Conservation (phyloP, 768 basidiomycete species). For the Hypholoma sublateritium region DNA sequence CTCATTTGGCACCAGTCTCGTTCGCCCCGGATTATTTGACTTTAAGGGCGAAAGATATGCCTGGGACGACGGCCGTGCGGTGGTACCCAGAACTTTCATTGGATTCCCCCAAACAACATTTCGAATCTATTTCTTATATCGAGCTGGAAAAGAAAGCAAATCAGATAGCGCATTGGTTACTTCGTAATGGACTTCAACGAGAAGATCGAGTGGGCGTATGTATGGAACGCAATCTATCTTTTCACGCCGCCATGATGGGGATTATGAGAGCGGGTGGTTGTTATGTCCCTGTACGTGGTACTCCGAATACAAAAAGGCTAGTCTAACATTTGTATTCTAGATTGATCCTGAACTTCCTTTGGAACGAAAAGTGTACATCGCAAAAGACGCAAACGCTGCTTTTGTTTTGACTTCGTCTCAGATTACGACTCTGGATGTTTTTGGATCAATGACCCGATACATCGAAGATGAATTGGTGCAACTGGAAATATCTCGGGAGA, state of each 20-base stretch:
- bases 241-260: slow-evolving; percentile 42
- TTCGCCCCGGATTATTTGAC: slow-evolving; percentile 31
- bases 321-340: slow-evolving; percentile 22
- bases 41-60: slow-evolving; percentile 21
- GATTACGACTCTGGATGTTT: slow-evolving; percentile 19
- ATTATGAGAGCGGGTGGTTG: slow-evolving; percentile 49
- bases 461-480: slow-evolving; percentile 24
- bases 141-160: slow-evolving; percentile 37
- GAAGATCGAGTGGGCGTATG: slow-evolving; percentile 48
- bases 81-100: slow-evolving; percentile 30
- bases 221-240: slow-evolving; percentile 39
- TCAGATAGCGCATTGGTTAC: slow-evolving; percentile 42
- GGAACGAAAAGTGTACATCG: slow-evolving; percentile 46
- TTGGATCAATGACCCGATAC: slow-evolving; percentile 23
- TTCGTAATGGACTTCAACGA: slow-evolving; percentile 29
- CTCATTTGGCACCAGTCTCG: slow-evolving; percentile 18
- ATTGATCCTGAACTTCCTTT: slow-evolving; percentile 50
- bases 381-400: slow-evolving; percentile 37
- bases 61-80: slow-evolving; percentile 23
- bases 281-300: slow-evolving; percentile 45
- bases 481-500: slow-evolving; percentile 26
- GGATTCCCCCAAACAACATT: slow-evolving; percentile 13
- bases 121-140: slow-evolving; percentile 33
- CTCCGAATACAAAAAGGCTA: background rate
- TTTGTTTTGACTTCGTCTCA: slow-evolving; percentile 37